Conservation (phyloP, 305 asterid genomes). For the Fraxinus baroniana region DNA sequence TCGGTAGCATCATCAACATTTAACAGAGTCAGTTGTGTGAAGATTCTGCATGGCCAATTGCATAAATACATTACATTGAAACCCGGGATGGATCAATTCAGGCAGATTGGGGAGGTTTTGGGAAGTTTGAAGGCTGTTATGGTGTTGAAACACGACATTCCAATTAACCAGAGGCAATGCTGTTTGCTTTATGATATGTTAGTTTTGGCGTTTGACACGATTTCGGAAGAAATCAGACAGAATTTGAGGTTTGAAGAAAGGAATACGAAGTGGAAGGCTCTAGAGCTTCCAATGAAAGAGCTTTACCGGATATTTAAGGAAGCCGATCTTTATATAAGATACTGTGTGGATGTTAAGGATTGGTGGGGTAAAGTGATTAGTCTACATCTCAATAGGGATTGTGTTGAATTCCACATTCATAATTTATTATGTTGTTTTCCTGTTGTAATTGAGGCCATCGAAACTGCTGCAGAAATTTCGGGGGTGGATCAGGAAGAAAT, state of each 20-base stretch:
- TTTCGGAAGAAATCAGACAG: conserved; percentile 60
- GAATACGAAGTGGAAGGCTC: conserved; percentile 63
- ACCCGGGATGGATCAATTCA: conserved; percentile 68
- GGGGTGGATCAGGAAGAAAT: conserved; percentile 49
- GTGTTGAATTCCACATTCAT: conserved; percentile 71
- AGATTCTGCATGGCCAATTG: too few relatives aligned
- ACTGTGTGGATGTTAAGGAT: conserved; percentile 60
- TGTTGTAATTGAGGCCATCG: conserved; percentile 65
- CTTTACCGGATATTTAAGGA: conserved; percentile 62
- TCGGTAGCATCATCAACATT: too few relatives aligned
- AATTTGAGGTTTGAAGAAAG: conserved; percentile 62
- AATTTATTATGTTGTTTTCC: conserved; percentile 63
- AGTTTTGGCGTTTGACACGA: conserved; percentile 57
- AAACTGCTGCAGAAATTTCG: conserved; percentile 57
- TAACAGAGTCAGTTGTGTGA: too few relatives aligned
- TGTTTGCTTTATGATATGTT: conserved; percentile 61
- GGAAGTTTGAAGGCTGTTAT: conserved; percentile 73
- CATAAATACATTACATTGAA: neutral
- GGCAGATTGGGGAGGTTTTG: conserved; percentile 78
- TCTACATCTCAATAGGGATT: conserved; percentile 64
- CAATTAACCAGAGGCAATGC: conserved; percentile 75
- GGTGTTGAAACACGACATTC: conserved; percentile 73
- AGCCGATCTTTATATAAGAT: conserved; percentile 55
- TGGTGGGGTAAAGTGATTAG: conserved; percentile 83
- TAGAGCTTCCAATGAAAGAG: conserved; percentile 76